Evolutionary conservation across 352 stramenopile genomes (phyloP).

Genomic region (Phytophthora macrochlamydospora): DNA sequence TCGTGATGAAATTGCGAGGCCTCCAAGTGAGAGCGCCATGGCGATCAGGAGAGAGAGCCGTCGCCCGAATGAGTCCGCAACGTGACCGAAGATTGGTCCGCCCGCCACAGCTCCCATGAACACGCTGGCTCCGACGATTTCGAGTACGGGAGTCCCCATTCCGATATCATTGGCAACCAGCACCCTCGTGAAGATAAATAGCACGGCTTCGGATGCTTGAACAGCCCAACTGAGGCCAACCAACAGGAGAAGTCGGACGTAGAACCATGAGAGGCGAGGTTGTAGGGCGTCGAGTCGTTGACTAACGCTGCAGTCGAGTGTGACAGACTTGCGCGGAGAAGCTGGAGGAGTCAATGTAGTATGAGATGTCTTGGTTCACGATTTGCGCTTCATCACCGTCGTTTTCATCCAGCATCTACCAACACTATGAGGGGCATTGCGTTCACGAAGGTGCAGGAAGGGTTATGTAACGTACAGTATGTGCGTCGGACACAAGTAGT

Average conservation of each 20-base stretch:
- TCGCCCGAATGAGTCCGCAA: constrained; percentile 41
- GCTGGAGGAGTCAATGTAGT: too few relatives aligned
- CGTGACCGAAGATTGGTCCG: constrained; percentile 36
- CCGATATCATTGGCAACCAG: constrained; percentile 33
- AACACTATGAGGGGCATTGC: too few relatives aligned
- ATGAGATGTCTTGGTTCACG: too few relatives aligned
- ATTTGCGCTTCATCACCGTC: too few relatives aligned
- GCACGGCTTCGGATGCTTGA: constrained; percentile 39
- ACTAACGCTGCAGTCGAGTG: constrained; percentile 1
- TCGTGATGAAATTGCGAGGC: constrained; percentile 30
- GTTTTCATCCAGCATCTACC: too few relatives aligned
- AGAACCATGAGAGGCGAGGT: constrained; percentile 33
- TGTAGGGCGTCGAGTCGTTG: constrained; percentile 25
- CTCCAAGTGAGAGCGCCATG: constrained; percentile 36
- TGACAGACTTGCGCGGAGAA: too few relatives aligned
- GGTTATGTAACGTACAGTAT: too few relatives aligned
- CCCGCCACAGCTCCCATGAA: constrained; percentile 31
- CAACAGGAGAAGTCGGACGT: constrained; percentile 37
- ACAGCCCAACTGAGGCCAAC: constrained; percentile 44
- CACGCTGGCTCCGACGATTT: constrained; percentile 30
- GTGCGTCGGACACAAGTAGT: too few relatives aligned
- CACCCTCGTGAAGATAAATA: constrained; percentile 45
- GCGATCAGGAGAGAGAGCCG: constrained; percentile 31
- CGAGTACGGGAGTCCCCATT: constrained; percentile 29
- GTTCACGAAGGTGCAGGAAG: too few relatives aligned